Conservation (phyloP, 257 asterid species). For the Hygrophila difformis region DNA sequence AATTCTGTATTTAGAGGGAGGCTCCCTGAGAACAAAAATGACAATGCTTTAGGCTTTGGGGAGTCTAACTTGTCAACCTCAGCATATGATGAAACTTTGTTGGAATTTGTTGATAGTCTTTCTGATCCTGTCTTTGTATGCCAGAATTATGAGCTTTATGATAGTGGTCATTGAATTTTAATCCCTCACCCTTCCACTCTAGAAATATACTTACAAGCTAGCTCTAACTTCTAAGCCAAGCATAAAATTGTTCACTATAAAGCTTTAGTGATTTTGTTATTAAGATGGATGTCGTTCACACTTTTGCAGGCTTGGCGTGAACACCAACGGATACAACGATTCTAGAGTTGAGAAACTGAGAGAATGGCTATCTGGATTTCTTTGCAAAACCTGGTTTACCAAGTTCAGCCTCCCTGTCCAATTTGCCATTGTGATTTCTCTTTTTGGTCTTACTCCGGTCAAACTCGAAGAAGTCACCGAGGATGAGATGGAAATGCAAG, state of each 20-base stretch:
- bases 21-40: conserved; percentile 17
- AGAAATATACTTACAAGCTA: no score
- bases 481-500: conserved; percentile 17
- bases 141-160: conserved; percentile 35
- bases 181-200: no score
- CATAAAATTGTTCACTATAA: no score
- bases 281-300: conserved; percentile 7
- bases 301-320: conserved; percentile 69
- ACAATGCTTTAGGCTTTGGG: conserved; percentile 20
- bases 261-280: not conserved
- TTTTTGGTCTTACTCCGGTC: conserved; percentile 34
- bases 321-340: conserved; percentile 52
- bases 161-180: no score
- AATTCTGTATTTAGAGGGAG: conserved; percentile 12
- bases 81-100: conserved; percentile 22
- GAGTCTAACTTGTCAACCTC: conserved; percentile 15
- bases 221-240: no score
- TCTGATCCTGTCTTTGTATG: conserved; percentile 66
- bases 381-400: conserved; percentile 17
- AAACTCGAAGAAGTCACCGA: conserved; percentile 38
- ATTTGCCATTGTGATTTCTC: conserved; percentile 35
- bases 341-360: conserved; percentile 42
- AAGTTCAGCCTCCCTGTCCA: conserved; percentile 36
- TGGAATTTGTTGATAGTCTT: conserved; percentile 43
- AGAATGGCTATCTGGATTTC: conserved; percentile 31